phyloP scores from a whole-genome alignment of 2,329 filamentous ascomycete species.

The Gliomastix tumulicola region DNA sequence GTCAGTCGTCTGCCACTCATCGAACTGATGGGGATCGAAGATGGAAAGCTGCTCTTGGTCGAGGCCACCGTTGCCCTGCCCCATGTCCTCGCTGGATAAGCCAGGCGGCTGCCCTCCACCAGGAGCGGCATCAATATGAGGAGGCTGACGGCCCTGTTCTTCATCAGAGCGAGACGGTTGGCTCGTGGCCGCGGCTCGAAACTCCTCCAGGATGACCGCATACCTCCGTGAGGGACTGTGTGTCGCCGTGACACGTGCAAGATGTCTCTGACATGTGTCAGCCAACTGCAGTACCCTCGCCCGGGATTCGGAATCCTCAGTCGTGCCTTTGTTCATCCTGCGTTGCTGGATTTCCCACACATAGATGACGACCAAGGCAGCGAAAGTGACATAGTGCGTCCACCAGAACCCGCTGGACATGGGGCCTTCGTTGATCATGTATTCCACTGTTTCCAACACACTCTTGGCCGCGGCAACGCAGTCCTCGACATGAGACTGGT shows the following conservation, averaged over 20 bases:
- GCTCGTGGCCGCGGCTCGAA: slow-evolving; percentile 9
- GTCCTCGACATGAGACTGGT: slow-evolving; percentile 19
- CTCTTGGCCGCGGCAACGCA: slow-evolving; percentile 39
- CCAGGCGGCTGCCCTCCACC: too few species aligned
- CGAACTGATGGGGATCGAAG: slow-evolving; percentile 4
- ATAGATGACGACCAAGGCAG: slow-evolving; percentile 44
- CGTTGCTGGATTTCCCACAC: slow-evolving; percentile 42
- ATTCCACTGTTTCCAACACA: slow-evolving; percentile 34
- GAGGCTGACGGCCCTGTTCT: background rate
- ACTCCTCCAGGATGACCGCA: slow-evolving; percentile 12
- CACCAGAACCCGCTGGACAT: slow-evolving; percentile 45
- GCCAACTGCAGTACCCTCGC: slow-evolving; percentile 29
- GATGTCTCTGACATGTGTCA: slow-evolving; percentile 13
- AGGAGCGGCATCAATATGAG: background rate
- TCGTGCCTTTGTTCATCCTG: slow-evolving; percentile 1
- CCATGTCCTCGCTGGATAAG: too few species aligned
- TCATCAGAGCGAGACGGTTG: slow-evolving; percentile 1
- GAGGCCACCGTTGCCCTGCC: background rate
- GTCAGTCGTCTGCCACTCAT: slow-evolving; percentile 8
- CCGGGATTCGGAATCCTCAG: background rate
- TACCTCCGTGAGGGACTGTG: slow-evolving; percentile 11
- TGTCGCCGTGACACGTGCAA: slow-evolving; percentile 6
- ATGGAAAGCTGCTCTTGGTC: background rate
- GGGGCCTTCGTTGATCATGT: slow-evolving; percentile 26
- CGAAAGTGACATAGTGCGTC: slow-evolving; percentile 46